Base-by-base conservation (phyloP, 2,329 filamentous ascomycete species). In the Alternaria brassicicola region DNA sequence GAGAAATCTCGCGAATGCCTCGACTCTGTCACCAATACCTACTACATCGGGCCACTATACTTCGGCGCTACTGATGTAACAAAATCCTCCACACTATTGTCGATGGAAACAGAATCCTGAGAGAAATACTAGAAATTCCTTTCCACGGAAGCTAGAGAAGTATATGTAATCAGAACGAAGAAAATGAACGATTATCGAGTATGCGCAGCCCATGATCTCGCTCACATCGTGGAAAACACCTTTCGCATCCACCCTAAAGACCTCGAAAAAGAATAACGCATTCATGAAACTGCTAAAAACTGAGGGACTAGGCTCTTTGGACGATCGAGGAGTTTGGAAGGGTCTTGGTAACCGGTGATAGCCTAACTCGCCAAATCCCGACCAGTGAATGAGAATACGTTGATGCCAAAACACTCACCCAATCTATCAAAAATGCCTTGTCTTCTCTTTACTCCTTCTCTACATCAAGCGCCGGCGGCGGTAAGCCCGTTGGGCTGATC, bases 401-500 rank as follows among this genome's bases (percentile, higher is more conserved):
- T n/a, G 13, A 47, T 42, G 17, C 28, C 25, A 13, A 13, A 33
- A 51, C 25, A 51, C 7, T 26, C 19, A 12, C 36, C 48, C 48
- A 55, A 17, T 13, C 12, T 26, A 9, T 15, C 17, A 39, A 15
- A 5, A 26, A 26, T 4, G 26, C n/a, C 13, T 23, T 7, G 12
- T 23, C 12, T 33, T 23, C 15, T 51, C 17, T 31, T 23, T 35
- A 47, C 43, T 53, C 50, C 46, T 31, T 43, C 31, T 54, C 55
- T 6, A 52, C 45, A 33, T 63, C 60, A 46, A 65, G 38, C 38
- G 47, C 63, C 12, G 62, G 60, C 17, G 60, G 57, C 4, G 57
- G 57, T 7, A 66, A 52, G 33, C 31, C 45, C 17, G 48, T 25
- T 15, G 55, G 58, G 23, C 55, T 48, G 10, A 61, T 52, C 10